Percentiles rank a stretch among this genome's conserved stretches.
phyloP scores from a whole-genome alignment of 768 basidiomycete genomes.

The Myochromella boudieri region DNA sequence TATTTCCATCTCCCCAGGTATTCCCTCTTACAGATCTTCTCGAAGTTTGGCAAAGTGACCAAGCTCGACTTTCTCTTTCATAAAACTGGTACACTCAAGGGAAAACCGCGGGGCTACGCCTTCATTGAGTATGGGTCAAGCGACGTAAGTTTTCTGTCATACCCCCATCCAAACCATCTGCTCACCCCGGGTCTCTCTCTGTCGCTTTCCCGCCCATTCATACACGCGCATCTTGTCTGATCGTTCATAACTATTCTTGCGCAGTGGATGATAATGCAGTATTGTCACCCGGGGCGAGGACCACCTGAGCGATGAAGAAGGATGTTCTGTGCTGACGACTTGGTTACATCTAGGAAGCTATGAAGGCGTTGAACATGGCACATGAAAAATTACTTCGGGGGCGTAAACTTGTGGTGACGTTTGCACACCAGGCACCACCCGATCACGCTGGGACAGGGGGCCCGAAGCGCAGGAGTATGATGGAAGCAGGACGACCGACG shows the following conservation, averaged over 20 bases:
- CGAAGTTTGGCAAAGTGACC: constrained; percentile 89
- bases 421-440: constrained; percentile 80
- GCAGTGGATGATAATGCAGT: constrained; percentile 10
- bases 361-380: constrained; percentile 67
- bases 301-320: not conserved
- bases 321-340: constrained; percentile 14
- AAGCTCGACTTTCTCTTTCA: constrained; percentile 96
- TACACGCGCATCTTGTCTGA: constrained; percentile 2
- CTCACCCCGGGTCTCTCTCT: constrained; percentile 51
- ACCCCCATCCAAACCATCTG: constrained; percentile 19
- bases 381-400: constrained; percentile 85
- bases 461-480: constrained; percentile 39
- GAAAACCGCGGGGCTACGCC: constrained; percentile 94
- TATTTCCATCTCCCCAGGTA: constrained; percentile 50
- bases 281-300: constrained; percentile 20
- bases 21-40: constrained; percentile 84
- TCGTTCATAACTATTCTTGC: constrained; percentile 5
- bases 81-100: constrained; percentile 84
- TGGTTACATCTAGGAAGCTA: constrained; percentile 67
- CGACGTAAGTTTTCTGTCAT: constrained; percentile 60
- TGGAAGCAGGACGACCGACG: constrained; percentile 72
- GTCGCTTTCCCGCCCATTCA: constrained; percentile 9
- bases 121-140: constrained; percentile 84
- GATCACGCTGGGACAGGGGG: constrained; percentile 31
- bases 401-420: constrained; percentile 87